Base-by-base conservation (phyloP, 2,329 filamentous ascomycete species). In the Xylaria sp. region DNA sequence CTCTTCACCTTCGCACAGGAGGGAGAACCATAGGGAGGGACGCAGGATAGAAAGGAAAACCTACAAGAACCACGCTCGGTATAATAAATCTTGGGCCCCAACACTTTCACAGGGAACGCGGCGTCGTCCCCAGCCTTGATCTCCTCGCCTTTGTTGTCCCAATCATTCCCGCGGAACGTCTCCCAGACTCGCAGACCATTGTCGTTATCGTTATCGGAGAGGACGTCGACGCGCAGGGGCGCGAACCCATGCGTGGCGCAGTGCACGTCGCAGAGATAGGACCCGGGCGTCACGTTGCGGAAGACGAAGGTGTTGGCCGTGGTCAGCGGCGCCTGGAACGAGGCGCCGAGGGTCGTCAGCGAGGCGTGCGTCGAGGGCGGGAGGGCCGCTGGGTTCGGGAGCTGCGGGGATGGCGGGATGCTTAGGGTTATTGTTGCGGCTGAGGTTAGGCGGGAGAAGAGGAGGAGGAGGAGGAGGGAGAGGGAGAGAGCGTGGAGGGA, bases 81-180 rank as follows among this genome's bases (percentile, higher is more conserved):
- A 74, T 93, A 97, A 81, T 92, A 97, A 13, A 87, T 85, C 86
- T 94, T 96, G 63, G 77, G 78, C 5, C 84, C 90, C 50, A 91
- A 65, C 1, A 88, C 84, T 76, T 86, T 86, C 3, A 92, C 85
- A 69, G 92, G 87, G 23, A 95, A 84, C 29, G 73, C n/a, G 0
- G 76, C 77, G 6, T 69, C 75, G 13, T 40, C 69, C 65, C 60
- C 78, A 21, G 60, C 53, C 3, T 71, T 72, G 37, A 86, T 82
- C 54, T 79, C 84, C 82, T 92, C 91, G 18, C 94, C 95, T 77
- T 90, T 92, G 78, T 97, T 97, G 21, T 85, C 89, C 94, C 95
- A 98, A 74, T 96, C 92, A 75, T 97, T 95, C 0, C 93, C 94
- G 57, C 93, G 86, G 79, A 91, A 97, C 29, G 93, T 97, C 84